A percentile compares a stretch with the other conserved stretches of the same genome.
Conservation (phyloP, 768 basidiomycete genomes). For the Hortiboletus campestris region DNA sequence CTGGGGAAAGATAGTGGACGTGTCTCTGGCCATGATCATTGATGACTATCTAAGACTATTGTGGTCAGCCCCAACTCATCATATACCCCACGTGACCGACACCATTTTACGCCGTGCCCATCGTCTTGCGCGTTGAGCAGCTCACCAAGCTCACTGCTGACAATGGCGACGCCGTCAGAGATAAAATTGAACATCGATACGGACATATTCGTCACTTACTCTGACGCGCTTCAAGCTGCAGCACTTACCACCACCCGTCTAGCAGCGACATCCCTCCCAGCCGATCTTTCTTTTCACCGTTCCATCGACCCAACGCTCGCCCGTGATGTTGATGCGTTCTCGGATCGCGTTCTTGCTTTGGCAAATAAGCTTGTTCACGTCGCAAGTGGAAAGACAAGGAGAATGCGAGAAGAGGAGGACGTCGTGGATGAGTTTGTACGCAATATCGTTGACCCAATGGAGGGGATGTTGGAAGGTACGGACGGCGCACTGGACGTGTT, state of each 20-base stretch:
- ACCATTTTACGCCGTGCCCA: not conserved
- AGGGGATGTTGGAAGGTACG: conserved; percentile 80
- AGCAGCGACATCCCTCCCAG: conserved; percentile 56
- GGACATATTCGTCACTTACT: conserved; percentile 49
- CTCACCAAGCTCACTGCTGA: not conserved
- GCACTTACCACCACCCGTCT: conserved; percentile 64
- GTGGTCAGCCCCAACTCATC: no score
- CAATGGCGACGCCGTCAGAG: conserved; percentile 14
- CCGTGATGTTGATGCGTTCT: conserved; percentile 66
- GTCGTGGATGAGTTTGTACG: conserved; percentile 80
- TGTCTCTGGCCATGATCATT: not conserved
- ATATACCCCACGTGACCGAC: conserved; percentile 10
- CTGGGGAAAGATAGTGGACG: conserved; percentile 43
- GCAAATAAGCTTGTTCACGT: conserved; percentile 63
- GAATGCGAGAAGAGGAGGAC: conserved; percentile 70
- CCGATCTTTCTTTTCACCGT: conserved; percentile 86
- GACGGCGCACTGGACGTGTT: conserved; percentile 83
- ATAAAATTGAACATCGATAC: conserved; percentile 13
- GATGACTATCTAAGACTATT: no score
- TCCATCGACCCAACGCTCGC: conserved; percentile 76
- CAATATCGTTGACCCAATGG: conserved; percentile 79
- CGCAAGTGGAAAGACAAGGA: conserved; percentile 37
- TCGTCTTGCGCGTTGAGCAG: not conserved
- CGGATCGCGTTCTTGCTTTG: conserved; percentile 60
- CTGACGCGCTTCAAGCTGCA: conserved; percentile 54